These are phyloP conservation scores for Sarocladium strictum DNA, from an alignment of 2,329 filamentous ascomycete species.

Conservation along the genomic window DNA sequence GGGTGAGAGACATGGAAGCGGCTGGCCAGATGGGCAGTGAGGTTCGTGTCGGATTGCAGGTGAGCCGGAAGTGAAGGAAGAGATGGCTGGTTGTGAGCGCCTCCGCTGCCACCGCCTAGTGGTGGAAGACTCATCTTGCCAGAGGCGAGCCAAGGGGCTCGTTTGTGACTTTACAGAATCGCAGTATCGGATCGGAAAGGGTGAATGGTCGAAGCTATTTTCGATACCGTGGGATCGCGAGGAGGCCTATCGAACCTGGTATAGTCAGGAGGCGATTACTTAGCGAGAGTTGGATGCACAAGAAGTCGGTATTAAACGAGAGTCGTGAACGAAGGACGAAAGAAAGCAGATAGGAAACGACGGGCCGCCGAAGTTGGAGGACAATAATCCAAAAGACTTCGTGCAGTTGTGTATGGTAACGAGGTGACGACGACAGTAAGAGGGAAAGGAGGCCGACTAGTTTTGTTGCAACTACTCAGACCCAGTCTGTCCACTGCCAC, in stretches of 20 bases:
- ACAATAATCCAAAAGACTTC: slow-evolving; percentile 2
- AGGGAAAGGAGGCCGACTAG: slow-evolving; percentile 7
- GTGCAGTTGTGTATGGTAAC: slow-evolving; percentile 4
- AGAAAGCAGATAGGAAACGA: slow-evolving; percentile 8
- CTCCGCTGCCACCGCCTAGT: slow-evolving; percentile 43
- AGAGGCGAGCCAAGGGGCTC: background rate
- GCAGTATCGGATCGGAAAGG: background rate
- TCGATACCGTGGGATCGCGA: no score
- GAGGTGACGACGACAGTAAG: background rate
- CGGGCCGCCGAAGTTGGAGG: background rate
- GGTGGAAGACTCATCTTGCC: slow-evolving; percentile 53
- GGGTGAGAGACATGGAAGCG: slow-evolving; percentile 90
- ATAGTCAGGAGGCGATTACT: background rate
- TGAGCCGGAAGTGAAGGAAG: slow-evolving; percentile 83
- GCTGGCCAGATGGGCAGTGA: slow-evolving; percentile 76
- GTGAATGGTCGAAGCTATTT: background rate
- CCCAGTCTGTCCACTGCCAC: background rate
- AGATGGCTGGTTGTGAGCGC: slow-evolving; percentile 75
- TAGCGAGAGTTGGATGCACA: background rate
- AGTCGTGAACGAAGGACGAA: slow-evolving; percentile 6
- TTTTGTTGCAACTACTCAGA: background rate
- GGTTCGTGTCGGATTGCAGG: slow-evolving; percentile 69
- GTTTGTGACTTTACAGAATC: background rate
- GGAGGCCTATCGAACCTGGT: no score
- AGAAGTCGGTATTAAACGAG: background rate